Evolutionary conservation across 164 flowering plant genomes (phyloP).

Genomic region (Magnolia kwangsiensis): DNA sequence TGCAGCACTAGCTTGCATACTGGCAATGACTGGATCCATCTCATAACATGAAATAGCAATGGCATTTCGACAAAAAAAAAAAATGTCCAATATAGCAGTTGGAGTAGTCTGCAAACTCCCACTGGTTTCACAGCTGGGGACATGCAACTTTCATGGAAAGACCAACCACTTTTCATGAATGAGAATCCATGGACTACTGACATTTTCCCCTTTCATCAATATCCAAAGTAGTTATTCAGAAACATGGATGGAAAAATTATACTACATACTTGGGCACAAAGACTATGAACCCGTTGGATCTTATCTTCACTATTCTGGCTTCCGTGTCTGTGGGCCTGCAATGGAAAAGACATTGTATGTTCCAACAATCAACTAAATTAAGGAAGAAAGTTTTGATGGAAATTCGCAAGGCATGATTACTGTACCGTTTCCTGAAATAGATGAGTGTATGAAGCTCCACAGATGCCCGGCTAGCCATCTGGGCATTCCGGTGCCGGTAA

Average conservation of each 20-base stretch:
- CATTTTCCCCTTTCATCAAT: not conserved
- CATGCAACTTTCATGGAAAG: not conserved
- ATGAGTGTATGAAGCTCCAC: constrained; percentile 95
- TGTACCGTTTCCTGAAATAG: constrained; percentile 79
- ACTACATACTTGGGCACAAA: constrained; percentile 88
- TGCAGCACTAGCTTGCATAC: too few relatives aligned
- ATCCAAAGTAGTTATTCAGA: not conserved
- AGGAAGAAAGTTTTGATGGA: not conserved
- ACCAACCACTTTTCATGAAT: not conserved
- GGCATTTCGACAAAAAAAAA: too few relatives aligned
- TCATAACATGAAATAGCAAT: too few relatives aligned
- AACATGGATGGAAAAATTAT: not conserved
- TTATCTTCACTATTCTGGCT: constrained; percentile 92
- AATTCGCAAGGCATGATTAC: not conserved
- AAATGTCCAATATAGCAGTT: not conserved
- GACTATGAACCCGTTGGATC: constrained; percentile 94
- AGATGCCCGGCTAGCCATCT: constrained; percentile 95
- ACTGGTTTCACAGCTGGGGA: not conserved
- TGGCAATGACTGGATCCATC: too few relatives aligned
- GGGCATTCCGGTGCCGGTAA: constrained; percentile 96
- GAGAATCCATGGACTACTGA: not conserved
- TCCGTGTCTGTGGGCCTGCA: constrained; percentile 89
- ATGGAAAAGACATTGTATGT: constrained; percentile 9
- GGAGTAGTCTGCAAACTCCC: too few relatives aligned
- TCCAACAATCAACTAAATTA: not conserved